Percentiles rank a stretch among this genome's conserved stretches.
These are phyloP conservation scores for Lycium ferocissimum DNA, from an alignment of 257 asterid species.

Conservation along the genomic window DNA sequence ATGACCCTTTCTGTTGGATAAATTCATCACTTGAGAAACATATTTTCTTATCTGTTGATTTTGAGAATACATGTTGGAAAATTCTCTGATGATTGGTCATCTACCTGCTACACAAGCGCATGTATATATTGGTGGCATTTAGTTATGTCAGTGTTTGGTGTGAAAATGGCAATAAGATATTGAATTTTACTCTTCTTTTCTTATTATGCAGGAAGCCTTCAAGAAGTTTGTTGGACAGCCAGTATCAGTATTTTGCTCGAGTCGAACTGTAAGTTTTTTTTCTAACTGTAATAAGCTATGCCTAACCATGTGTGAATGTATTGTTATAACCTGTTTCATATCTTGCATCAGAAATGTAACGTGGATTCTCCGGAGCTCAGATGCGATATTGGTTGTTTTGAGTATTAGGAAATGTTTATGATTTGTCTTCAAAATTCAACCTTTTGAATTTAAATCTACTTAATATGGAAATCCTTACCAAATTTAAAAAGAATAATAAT, in stretches of 20 bases:
- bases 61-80: neutral
- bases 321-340: neutral
- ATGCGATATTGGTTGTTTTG: neutral
- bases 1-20: neutral
- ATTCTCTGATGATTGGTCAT: neutral
- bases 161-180: neutral
- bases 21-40: neutral
- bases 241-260: slow-evolving; percentile 80
- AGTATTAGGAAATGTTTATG: neutral
- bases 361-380: neutral
- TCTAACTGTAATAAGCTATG: neutral
- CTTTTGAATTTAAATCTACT: neutral
- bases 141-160: neutral
- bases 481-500: neutral
- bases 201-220: slow-evolving; percentile 68
- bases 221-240: slow-evolving; percentile 81
- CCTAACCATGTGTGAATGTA: neutral
- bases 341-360: neutral
- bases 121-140: no score
- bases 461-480: neutral
- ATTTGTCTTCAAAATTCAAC: neutral
- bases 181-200: neutral
- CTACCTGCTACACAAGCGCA: neutral
- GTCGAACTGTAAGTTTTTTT: slow-evolving; percentile 79
- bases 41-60: neutral